phyloP scores from a whole-genome alignment of 176 grass and related monocot genomes.

The Eragrostis curvula region DNA sequence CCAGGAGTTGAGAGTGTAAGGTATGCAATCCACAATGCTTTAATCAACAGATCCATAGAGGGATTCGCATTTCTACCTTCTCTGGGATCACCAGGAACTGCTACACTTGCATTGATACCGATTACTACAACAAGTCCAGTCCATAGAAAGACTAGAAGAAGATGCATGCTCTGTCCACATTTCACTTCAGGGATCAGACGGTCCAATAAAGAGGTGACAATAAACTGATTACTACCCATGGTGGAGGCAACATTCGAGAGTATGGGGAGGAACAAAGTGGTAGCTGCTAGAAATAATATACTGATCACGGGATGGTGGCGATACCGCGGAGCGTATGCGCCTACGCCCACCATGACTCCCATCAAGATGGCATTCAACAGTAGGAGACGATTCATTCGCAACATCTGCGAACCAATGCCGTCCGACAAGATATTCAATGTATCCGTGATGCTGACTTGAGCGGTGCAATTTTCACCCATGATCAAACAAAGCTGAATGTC shows the following conservation, averaged over 20 bases:
- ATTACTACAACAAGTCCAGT: neutral
- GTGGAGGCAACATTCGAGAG: neutral
- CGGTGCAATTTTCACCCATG: too few species aligned
- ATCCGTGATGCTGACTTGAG: too few species aligned
- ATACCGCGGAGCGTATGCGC: neutral
- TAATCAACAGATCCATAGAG: neutral
- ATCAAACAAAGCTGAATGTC: too few species aligned
- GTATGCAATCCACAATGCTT: conserved; percentile 22
- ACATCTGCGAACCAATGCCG: too few species aligned
- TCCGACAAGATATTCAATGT: too few species aligned
- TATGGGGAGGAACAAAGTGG: neutral
- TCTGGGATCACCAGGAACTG: neutral
- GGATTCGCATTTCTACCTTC: neutral
- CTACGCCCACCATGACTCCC: conserved; percentile 11
- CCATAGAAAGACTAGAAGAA: neutral
- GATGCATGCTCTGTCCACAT: neutral
- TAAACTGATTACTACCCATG: neutral
- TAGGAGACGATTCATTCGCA: too few species aligned
- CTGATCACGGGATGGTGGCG: neutral
- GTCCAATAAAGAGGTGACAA: too few species aligned
- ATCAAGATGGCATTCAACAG: too few species aligned
- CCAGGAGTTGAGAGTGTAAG: neutral
- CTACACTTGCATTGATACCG: neutral
- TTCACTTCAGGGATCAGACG: neutral
- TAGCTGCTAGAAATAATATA: conserved; percentile 12